Base-by-base conservation (phyloP, 2,329 filamentous ascomycete genomes). In the Hypocrella siamensis region DNA sequence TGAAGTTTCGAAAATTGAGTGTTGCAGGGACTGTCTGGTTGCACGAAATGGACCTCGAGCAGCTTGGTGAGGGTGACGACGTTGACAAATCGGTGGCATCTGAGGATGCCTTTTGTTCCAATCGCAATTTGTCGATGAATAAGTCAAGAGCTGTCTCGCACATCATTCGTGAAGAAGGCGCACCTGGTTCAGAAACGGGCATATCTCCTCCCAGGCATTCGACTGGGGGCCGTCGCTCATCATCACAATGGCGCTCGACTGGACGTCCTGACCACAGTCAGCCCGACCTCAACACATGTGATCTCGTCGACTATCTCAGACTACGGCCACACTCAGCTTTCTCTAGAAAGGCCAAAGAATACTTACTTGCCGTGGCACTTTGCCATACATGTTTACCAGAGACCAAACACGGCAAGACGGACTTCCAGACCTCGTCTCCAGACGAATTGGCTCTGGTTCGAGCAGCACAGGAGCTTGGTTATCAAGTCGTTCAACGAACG, bases 331-430 rank as follows among this genome's bases (percentile, higher is more conserved):
- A 80, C 37, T 82, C 84, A 0, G 49, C 73, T 2, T 93, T 93
- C 46, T 74, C 86, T 1, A 70, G 70, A 36, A 85, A 82, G 46
- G 81, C 78, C 1, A 78, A 77, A 37, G 75, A 92, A 47, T 90
- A 92, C 42, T 69, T 96, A 4, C 62, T 96, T 4, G 79, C 78
- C 0, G 68, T 94, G 45, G 83, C 86, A 1, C 60, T 96, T 2
- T 94, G 88, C 42, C 86, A 96, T 49, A 93, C 85, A 1, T 93
- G 85, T 48, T 61, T 93, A 17, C 86, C 88, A 0, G 86, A 96
- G 49, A 61, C 75, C 28, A 71, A 49, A 7, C 65, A 79, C 43
- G 84, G 79, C 4, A 60, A 72, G 24, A 66, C 81, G n/a, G 70
- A 77, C 6, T 94, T 82, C 46, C 86, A 93, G 54, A 82, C 86